These are phyloP conservation scores for Fusarium secorum DNA, from an alignment of 2,329 filamentous ascomycete genomes.

Conservation along the genomic window DNA sequence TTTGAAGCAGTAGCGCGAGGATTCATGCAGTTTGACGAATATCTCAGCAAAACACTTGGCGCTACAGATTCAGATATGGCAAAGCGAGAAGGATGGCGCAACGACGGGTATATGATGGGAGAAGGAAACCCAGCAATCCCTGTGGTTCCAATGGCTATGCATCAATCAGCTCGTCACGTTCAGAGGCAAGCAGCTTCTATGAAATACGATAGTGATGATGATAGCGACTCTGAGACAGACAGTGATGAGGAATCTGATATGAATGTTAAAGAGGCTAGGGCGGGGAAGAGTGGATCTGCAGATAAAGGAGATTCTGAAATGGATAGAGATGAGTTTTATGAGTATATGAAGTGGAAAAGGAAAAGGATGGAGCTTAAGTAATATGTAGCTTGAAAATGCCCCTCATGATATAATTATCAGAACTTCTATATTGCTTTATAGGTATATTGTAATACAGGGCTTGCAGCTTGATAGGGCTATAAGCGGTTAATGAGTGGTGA, in stretches of 20 bases:
- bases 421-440: no score
- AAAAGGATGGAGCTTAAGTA: not conserved
- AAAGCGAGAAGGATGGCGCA: not conserved
- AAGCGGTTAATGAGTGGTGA: not conserved
- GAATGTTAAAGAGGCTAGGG: not conserved
- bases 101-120: not conserved
- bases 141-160: not conserved
- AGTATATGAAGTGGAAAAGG: not conserved
- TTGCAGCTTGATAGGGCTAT: no score
- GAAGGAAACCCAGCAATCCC: not conserved
- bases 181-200: not conserved
- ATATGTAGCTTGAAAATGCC: not conserved
- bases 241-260: not conserved
- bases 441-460: no score
- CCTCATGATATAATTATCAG: no score
- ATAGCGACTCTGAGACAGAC: not conserved
- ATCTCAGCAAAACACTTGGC: not conserved
- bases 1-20: not conserved
- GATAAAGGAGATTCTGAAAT: not conserved
- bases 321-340: not conserved
- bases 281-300: not conserved
- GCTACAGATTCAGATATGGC: not conserved
- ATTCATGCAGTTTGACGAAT: not conserved
- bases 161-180: not conserved
- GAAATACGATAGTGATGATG: not conserved